These are phyloP conservation scores for Debaryomyces prosopidis DNA, from an alignment of 805 yeast species.

Conservation along the genomic window DNA sequence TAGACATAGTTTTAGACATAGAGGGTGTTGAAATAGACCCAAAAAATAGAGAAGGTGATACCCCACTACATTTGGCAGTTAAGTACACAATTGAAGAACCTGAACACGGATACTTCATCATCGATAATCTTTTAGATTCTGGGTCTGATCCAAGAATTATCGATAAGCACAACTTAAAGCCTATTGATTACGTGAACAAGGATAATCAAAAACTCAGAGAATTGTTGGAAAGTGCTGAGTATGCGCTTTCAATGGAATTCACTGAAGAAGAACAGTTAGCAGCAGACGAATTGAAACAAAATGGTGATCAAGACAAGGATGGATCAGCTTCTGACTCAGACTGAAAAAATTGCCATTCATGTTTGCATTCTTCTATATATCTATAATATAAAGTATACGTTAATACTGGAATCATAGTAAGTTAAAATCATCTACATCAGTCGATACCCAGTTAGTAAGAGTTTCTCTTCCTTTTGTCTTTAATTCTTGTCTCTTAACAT, in stretches of 20 bases:
- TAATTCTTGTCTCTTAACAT: conserved; percentile 23
- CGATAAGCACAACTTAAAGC: conserved; percentile 59
- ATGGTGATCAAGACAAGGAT: conserved; percentile 35
- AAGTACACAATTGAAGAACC: conserved; percentile 76
- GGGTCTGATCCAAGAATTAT: conserved; percentile 74
- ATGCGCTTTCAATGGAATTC: conserved; percentile 51
- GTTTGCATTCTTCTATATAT: background rate
- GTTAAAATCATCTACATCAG: conserved; percentile 44
- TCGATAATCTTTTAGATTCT: conserved; percentile 83
- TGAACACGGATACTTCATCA: conserved; percentile 77
- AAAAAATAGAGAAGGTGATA: conserved; percentile 70
- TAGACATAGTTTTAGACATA: conserved; percentile 79
- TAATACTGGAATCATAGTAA: background rate
- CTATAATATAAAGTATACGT: background rate
- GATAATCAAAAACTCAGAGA: conserved; percentile 59
- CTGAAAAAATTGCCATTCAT: conserved; percentile 3
- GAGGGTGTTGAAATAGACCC: conserved; percentile 94
- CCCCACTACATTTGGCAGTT: conserved; percentile 88
- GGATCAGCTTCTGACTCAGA: conserved; percentile 36
- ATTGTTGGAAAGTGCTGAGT: conserved; percentile 79
- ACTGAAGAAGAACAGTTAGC: conserved; percentile 27
- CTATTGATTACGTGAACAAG: conserved; percentile 64
- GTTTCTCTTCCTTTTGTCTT: conserved; percentile 28
- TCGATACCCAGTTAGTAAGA: conserved; percentile 48
- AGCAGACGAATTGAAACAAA: conserved; percentile 30